Evolutionary conservation across 208 protist genomes (phyloP).

Genomic region (Acanthamoeba royreba): DNA sequence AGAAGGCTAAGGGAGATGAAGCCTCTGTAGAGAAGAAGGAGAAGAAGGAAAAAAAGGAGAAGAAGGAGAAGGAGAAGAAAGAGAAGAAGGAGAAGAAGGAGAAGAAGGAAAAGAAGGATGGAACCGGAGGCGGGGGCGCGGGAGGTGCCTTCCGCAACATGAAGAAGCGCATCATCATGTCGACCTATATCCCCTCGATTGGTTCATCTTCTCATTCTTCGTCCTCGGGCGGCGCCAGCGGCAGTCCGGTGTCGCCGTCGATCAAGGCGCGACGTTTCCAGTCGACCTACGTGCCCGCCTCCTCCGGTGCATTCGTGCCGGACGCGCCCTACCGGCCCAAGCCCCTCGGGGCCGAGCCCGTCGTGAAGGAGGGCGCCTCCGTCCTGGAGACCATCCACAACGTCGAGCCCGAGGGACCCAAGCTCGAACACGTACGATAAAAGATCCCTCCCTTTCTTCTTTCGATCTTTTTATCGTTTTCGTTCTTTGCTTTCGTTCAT

Average conservation of each 20-base stretch:
- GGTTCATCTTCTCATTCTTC: neutral
- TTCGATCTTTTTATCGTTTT: too few relatives aligned
- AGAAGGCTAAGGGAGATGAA: neutral
- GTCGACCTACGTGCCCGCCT: neutral
- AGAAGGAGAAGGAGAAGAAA: too few relatives aligned
- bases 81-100: neutral
- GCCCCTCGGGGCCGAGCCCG: neutral
- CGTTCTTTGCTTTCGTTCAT: too few relatives aligned
- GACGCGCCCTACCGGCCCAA: neutral
- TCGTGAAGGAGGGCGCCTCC: neutral
- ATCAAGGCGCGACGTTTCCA: neutral
- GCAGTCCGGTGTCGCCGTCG: neutral
- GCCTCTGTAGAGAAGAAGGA: neutral
- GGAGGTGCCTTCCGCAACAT: neutral
- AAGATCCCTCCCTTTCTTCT: too few relatives aligned
- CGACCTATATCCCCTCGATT: neutral
- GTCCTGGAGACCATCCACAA: neutral
- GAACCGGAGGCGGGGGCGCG: too few relatives aligned
- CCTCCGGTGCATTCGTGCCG: neutral
- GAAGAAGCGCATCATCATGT: neutral
- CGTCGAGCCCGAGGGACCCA: neutral
- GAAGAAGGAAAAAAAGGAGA: neutral
- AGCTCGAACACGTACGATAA: neutral
- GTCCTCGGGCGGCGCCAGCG: too few relatives aligned
- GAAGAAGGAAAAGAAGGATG: neutral